These are phyloP conservation scores for Berberis thunbergii DNA, from an alignment of 164 flowering plant genomes.

Conservation along the genomic window DNA sequence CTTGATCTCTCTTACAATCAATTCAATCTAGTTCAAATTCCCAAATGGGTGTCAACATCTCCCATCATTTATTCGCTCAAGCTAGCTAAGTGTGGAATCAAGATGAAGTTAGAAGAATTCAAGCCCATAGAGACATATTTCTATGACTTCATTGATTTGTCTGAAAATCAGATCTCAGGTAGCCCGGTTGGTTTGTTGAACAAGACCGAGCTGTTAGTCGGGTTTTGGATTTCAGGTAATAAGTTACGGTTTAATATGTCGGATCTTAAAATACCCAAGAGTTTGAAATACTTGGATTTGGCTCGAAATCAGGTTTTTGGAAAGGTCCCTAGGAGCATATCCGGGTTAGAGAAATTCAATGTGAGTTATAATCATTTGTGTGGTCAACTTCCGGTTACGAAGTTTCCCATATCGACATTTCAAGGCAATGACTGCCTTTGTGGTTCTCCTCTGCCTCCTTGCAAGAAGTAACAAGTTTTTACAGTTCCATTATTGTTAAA, in stretches of 20 bases:
- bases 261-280: conserved; percentile 27
- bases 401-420: conserved; percentile 45
- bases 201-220: conserved; percentile 36
- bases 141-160: conserved; percentile 70
- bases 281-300: conserved; percentile 47
- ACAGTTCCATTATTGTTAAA: too few species aligned
- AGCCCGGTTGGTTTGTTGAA: conserved; percentile 51
- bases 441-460: conserved; percentile 47
- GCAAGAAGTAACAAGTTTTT: conserved; percentile 16
- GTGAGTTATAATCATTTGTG: conserved; percentile 58
- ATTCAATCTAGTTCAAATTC: conserved; percentile 46
- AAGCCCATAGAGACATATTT: conserved; percentile 51
- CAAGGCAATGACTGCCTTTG: conserved; percentile 58
- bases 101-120: conserved; percentile 45
- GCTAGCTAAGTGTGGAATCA: conserved; percentile 63
- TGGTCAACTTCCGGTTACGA: conserved; percentile 43
- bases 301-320: conserved; percentile 49
- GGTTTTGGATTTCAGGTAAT: conserved; percentile 44
- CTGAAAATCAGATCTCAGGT: conserved; percentile 53
- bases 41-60: conserved; percentile 66
- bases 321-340: conserved; percentile 37
- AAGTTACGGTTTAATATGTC: conserved; percentile 36
- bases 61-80: conserved; percentile 63
- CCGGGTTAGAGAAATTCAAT: conserved; percentile 35
- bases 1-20: conserved; percentile 53